These are phyloP conservation scores for Candida suzukii DNA, from an alignment of 805 yeast genomes.

Conservation along the genomic window DNA sequence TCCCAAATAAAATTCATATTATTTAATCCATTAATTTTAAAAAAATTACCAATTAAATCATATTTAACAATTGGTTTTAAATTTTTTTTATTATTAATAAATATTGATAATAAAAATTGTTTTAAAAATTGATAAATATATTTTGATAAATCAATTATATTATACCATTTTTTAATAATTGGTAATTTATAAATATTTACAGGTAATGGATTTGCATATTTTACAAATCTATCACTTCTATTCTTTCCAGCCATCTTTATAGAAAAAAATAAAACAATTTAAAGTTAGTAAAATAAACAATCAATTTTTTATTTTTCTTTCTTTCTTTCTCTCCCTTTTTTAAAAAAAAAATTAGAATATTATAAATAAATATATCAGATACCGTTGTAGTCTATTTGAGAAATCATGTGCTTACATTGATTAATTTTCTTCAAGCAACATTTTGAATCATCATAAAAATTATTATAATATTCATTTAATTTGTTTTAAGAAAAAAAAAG, in stretches of 20 bases:
- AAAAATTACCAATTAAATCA: conserved; percentile 13
- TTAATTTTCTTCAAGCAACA: conserved; percentile 33
- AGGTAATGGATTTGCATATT: conserved; percentile 51
- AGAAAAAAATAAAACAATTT: conserved; percentile 1
- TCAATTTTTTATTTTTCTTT: conserved; percentile 4
- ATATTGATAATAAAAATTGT: not conserved
- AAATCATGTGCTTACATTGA: conserved; percentile 66
- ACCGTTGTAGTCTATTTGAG: conserved; percentile 93
- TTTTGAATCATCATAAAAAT: conserved; percentile 21
- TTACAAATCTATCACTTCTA: conserved; percentile 23
- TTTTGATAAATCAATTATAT: conserved; percentile 11
- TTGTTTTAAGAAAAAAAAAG: not conserved
- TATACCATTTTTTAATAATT: conserved; percentile 1
- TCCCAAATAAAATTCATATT: conserved; percentile 65
- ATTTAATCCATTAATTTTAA: conserved; percentile 32
- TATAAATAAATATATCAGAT: conserved; percentile 49
- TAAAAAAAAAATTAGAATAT: too few relatives aligned
- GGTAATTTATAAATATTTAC: conserved; percentile 28
- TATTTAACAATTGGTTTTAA: not conserved
- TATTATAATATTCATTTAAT: not conserved
- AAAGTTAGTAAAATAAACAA: conserved; percentile 10
- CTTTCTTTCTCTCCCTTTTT: too few relatives aligned
- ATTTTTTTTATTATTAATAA: not conserved
- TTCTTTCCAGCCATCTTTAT: conserved; percentile 20
- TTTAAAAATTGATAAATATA: conserved; percentile 5